phyloP scores from a whole-genome alignment of 371 early-diverging fungal genomes.

The Saksenaea oblongispora region DNA sequence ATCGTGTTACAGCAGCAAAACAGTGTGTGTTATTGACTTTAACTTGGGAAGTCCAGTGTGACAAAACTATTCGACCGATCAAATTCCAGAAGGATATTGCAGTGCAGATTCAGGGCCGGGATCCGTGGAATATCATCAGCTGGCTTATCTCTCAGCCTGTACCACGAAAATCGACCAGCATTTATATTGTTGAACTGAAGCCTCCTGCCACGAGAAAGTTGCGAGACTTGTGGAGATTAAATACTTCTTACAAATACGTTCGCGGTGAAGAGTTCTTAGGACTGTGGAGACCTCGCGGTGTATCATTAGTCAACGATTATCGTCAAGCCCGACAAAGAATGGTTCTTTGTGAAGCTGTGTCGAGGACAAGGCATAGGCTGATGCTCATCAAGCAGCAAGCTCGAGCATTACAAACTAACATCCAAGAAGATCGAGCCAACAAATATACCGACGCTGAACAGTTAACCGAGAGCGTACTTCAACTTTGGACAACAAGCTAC shows the following conservation, averaged over 20 bases:
- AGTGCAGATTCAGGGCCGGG: constrained; percentile 56
- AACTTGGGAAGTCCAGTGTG: constrained; percentile 59
- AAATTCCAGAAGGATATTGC: constrained; percentile 67
- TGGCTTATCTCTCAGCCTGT: constrained; percentile 27
- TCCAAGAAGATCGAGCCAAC: background rate
- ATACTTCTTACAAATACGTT: constrained; percentile 78
- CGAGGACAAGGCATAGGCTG: constrained; percentile 47
- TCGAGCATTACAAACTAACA: background rate
- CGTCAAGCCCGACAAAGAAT: constrained; percentile 35
- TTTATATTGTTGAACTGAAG: constrained; percentile 56
- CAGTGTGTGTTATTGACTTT: constrained; percentile 62
- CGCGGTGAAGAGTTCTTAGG: constrained; percentile 83
- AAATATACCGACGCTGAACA: constrained; percentile 8
- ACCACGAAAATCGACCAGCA: constrained; percentile 43
- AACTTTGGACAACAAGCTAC: constrained; percentile 47
- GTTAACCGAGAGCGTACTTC: constrained; percentile 29
- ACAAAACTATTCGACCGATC: constrained; percentile 59
- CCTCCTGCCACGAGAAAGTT: constrained; percentile 59
- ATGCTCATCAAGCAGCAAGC: constrained; percentile 14
- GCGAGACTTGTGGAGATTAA: constrained; percentile 70
- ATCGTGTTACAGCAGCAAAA: constrained; percentile 68
- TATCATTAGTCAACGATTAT: constrained; percentile 68
- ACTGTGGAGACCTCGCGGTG: constrained; percentile 77
- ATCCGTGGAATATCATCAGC: constrained; percentile 32
- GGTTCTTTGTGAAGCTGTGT: constrained; percentile 48